phyloP scores from a whole-genome alignment of 1,284 basidiomycete genomes.

The Ustilago trichophora region DNA sequence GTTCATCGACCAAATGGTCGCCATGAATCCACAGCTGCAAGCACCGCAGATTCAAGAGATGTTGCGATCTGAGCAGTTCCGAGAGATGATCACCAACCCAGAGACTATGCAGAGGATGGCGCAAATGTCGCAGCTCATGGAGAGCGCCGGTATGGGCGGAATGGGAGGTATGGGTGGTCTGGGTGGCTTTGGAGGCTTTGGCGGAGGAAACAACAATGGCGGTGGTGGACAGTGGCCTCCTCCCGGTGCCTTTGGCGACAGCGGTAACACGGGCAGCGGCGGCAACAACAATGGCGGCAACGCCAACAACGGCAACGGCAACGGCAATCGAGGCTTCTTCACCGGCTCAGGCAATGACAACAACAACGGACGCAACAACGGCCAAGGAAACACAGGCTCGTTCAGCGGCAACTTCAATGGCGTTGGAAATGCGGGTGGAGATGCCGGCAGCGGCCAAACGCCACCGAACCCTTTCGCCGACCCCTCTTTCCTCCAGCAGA shows the following conservation, averaged over 20 bases:
- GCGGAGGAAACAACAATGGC: slow-evolving; percentile 15
- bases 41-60: slow-evolving; percentile 60
- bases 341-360: slow-evolving; percentile 3
- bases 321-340: slow-evolving; percentile 1
- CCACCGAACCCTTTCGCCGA: slow-evolving; percentile 30
- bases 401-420: slow-evolving; percentile 23
- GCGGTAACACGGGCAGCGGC: not conserved
- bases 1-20: slow-evolving; percentile 64
- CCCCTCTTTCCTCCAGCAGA: slow-evolving; percentile 40
- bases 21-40: slow-evolving; percentile 60
- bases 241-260: slow-evolving; percentile 48
- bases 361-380: slow-evolving; percentile 9
- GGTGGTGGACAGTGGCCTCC: slow-evolving; percentile 48
- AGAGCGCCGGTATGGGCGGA: slow-evolving; percentile 37
- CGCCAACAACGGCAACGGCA: not conserved
- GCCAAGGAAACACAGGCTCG: slow-evolving; percentile 9
- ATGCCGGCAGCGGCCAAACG: slow-evolving; percentile 8
- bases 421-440: slow-evolving; percentile 13
- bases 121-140: slow-evolving; percentile 54
- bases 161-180: slow-evolving; percentile 31
- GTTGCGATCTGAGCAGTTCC: slow-evolving; percentile 61
- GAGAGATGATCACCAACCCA: slow-evolving; percentile 62
- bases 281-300: slow-evolving; percentile 6
- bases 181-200: slow-evolving; percentile 24
- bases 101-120: slow-evolving; percentile 61